phyloP scores from a whole-genome alignment of 2,329 filamentous ascomycete species.

The Neopestalotiopsis clavispora region DNA sequence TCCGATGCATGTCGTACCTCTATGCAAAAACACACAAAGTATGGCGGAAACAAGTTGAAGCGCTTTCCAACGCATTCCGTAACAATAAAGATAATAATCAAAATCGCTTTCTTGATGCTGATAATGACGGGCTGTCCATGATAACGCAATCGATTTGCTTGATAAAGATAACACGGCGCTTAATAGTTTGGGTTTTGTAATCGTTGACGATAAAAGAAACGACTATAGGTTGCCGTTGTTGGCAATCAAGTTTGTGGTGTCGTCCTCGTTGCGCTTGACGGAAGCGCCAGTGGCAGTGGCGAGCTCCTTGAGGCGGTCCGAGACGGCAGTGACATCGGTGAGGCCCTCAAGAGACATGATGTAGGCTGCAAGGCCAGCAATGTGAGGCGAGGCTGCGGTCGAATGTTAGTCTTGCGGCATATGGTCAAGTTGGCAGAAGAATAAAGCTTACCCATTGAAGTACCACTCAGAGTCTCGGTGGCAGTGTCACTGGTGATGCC shows the following conservation, averaged over 20 bases:
- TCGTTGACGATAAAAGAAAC: background rate
- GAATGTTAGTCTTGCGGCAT: constrained; percentile 23
- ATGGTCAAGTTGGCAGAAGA: background rate
- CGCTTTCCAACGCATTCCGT: background rate
- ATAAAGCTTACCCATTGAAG: constrained; percentile 56
- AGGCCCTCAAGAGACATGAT: constrained; percentile 63
- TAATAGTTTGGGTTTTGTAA: constrained; percentile 30
- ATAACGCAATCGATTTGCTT: background rate
- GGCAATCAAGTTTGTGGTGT: constrained; percentile 59
- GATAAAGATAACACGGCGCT: background rate
- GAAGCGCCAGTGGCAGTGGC: constrained; percentile 50
- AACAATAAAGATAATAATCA: background rate
- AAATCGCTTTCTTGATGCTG: background rate
- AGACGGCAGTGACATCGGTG: constrained; percentile 48
- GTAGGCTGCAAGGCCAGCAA: constrained; percentile 72
- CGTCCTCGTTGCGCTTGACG: constrained; percentile 46
- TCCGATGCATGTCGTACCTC: too few species aligned
- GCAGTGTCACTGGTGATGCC: constrained; percentile 55
- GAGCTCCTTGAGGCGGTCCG: constrained; percentile 56
- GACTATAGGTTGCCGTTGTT: constrained; percentile 54
- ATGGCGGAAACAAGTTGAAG: background rate
- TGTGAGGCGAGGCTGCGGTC: constrained; percentile 65
- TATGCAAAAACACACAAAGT: background rate
- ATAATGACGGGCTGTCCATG: background rate
- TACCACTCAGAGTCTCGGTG: constrained; percentile 54